Conservation (phyloP, 495 filamentous ascomycete genomes). For the Aspergillus nanangensis region DNA sequence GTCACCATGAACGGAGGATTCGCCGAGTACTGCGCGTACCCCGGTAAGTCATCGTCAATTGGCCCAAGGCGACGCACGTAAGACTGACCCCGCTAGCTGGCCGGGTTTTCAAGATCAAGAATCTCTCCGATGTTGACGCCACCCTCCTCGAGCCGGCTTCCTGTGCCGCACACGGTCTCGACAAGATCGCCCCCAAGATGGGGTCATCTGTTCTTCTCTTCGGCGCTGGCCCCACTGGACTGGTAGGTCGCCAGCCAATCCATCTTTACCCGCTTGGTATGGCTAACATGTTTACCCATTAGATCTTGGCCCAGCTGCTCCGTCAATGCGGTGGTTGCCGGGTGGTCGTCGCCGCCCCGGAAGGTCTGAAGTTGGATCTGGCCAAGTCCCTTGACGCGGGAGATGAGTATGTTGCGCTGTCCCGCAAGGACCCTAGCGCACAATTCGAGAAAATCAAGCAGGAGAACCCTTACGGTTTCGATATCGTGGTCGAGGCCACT, state of each 20-base stretch:
- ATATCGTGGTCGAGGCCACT: constrained; percentile 63
- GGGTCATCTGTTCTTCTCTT: constrained; percentile 63
- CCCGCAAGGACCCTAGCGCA: constrained; percentile 46
- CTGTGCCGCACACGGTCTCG: constrained; percentile 65
- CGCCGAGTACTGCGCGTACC: constrained; percentile 59
- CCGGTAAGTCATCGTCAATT: constrained; percentile 16
- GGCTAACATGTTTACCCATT: neutral
- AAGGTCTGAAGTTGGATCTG: constrained; percentile 65
- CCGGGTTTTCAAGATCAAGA: constrained; percentile 66
- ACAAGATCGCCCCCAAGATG: constrained; percentile 67
- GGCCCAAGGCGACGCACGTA: neutral
- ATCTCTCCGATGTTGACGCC: constrained; percentile 65
- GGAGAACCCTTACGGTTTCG: constrained; percentile 67
- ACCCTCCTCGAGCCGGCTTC: constrained; percentile 70
- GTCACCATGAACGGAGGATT: constrained; percentile 65
- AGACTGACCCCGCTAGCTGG: constrained; percentile 37
- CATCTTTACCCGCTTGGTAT: neutral
- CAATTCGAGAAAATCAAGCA: constrained; percentile 59
- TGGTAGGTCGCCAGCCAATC: constrained; percentile 25
- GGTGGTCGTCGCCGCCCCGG: constrained; percentile 61
- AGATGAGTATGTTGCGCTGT: constrained; percentile 60
- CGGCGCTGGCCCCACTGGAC: constrained; percentile 65
- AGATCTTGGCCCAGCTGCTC: constrained; percentile 55
- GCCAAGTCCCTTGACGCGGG: constrained; percentile 63
- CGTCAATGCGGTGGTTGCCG: constrained; percentile 60